Percentiles rank a stretch among this genome's conserved stretches.
These are phyloP conservation scores for Cucurbitaria berberidis DNA, from an alignment of 2,329 filamentous ascomycete species.

Conservation along the genomic window DNA sequence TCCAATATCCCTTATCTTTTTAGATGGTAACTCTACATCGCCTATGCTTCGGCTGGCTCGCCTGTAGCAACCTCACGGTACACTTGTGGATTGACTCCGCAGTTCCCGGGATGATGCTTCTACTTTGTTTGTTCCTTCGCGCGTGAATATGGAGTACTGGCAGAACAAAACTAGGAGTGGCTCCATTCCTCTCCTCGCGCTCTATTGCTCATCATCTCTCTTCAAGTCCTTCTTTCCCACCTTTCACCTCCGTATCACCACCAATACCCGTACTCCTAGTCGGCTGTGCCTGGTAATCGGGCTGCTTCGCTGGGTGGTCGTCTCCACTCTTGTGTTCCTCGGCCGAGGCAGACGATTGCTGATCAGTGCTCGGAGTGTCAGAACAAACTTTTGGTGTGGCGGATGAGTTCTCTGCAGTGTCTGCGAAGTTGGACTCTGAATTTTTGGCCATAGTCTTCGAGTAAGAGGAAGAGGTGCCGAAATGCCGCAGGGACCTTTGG, in stretches of 20 bases:
- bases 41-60: neutral
- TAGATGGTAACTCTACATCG: neutral
- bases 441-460: slow-evolving; percentile 26
- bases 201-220: slow-evolving; percentile 19
- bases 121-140: neutral
- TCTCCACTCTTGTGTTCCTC: slow-evolving; percentile 36
- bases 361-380: slow-evolving; percentile 35
- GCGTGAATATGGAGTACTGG: neutral
- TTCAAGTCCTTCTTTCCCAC: slow-evolving; percentile 41
- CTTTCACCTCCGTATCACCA: slow-evolving; percentile 32
- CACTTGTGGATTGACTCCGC: neutral
- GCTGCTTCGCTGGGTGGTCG: slow-evolving; percentile 49
- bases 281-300: slow-evolving; percentile 42
- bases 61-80: neutral
- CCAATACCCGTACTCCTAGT: slow-evolving; percentile 44
- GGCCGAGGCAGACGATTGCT: slow-evolving; percentile 40
- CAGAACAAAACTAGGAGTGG: neutral
- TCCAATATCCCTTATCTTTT: slow-evolving; percentile 10
- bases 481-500: slow-evolving; percentile 1
- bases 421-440: slow-evolving; percentile 27
- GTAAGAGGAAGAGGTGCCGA: slow-evolving; percentile 13
- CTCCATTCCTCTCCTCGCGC: slow-evolving; percentile 3
- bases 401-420: slow-evolving; percentile 25
- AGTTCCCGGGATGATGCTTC: neutral
- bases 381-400: slow-evolving; percentile 31